Percentiles rank a stretch among this genome's conserved stretches.
phyloP scores from a whole-genome alignment of 306 rosid species.

The Acacia crassicarpa region DNA sequence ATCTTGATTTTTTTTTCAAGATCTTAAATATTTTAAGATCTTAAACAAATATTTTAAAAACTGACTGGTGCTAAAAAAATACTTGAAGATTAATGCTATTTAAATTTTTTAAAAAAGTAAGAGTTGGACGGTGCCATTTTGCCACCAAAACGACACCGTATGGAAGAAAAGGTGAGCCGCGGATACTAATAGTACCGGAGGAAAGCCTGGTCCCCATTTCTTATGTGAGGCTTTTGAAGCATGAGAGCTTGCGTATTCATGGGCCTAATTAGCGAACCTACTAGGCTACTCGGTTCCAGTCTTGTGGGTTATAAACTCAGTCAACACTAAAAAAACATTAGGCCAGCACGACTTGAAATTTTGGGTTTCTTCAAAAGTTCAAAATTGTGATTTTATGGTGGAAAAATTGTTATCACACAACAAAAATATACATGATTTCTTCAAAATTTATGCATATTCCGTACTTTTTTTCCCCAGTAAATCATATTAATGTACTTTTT shows the following conservation, averaged over 20 bases:
- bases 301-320: background rate
- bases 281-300: background rate
- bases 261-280: background rate
- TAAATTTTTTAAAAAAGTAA: no score
- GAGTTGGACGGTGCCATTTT: no score
- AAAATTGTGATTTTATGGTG: background rate
- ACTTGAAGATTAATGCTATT: no score
- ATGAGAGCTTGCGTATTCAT: background rate
- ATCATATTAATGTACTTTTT: no score
- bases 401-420: background rate
- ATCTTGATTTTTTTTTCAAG: no score
- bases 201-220: background rate
- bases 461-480: no score
- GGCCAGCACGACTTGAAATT: background rate
- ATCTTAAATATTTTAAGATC: no score
- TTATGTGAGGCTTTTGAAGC: background rate
- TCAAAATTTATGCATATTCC: background rate
- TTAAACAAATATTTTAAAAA: no score
- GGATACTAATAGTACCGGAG: no score
- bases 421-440: background rate
- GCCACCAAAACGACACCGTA: no score
- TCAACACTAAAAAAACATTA: background rate
- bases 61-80: no score
- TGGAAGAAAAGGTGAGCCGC: no score
- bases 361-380: background rate